Base-by-base conservation (phyloP, 805 yeast species). In the Yamadazyma laniorum region DNA sequence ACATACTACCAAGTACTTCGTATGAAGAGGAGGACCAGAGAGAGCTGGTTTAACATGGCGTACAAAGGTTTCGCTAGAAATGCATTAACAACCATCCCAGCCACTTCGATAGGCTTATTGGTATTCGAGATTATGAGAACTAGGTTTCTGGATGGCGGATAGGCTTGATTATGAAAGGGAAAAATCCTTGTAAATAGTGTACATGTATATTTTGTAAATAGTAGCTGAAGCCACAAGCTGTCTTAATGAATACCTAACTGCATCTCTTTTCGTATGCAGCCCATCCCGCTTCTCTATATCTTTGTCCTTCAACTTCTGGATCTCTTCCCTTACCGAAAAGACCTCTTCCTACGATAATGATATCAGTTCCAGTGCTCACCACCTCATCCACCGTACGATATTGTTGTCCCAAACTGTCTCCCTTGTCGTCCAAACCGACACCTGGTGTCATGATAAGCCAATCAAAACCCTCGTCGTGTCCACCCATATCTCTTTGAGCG, bases 401-500 rank as follows among this genome's bases (percentile, higher is more conserved):
- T 64, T 93, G 98, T 63, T 93, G 99, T 17, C 99, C 99, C 44
- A 93, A 73, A 1, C 82, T 79, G 59, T 93, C 99, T 12, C 98
- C 97, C 60, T 84, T 93, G 57, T 91, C 98, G 57, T 91, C 99
- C 36, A 93, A 74, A 3, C 98, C 98, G 27, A 93, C 99, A 45
- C 99, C 99, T 0, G 99, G 99, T 1, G 99, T 91, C 93, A 93
- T 82, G 42, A 90, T 79, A 28, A 93, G 65, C 96, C 97, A 93
- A 65, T 93, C 99, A 53, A 85, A 90, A 1, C 91, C 93, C 52
- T 82, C 93, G 3, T 75, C 82, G 30, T 75, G 72, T 12, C 89
- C 90, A 19, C 89, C 89, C 86, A 90, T 85, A 42, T 82, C 81
- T 55, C 77, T 76, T 59, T 89, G 97, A 0, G 99, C 97, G 64